Evolutionary conservation across 495 filamentous ascomycete species (phyloP).

Genomic region (Penicillium riverlandense): DNA sequence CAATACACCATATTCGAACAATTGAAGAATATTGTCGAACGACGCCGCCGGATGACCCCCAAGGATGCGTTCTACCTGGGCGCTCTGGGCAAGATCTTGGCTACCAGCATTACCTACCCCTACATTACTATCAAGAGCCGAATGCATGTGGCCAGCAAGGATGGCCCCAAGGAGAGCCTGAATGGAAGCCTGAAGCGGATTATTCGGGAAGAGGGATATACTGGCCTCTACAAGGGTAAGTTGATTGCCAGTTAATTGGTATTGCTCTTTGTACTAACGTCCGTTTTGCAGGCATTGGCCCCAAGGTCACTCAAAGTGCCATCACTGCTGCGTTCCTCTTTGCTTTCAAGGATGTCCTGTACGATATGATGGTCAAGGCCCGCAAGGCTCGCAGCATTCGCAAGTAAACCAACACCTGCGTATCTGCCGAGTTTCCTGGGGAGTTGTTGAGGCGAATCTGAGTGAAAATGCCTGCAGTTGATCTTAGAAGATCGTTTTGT

Average conservation of each 20-base stretch:
- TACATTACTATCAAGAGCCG: slow-evolving; percentile 97
- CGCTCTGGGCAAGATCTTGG: slow-evolving; percentile 87
- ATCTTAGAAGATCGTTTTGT: too few species aligned
- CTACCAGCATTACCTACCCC: slow-evolving; percentile 90
- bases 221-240: slow-evolving; percentile 84
- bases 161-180: slow-evolving; percentile 63
- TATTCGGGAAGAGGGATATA: slow-evolving; percentile 78
- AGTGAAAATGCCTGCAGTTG: too few species aligned
- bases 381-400: slow-evolving; percentile 38
- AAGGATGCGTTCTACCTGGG: slow-evolving; percentile 85
- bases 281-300: slow-evolving; percentile 62
- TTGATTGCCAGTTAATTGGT: neutral
- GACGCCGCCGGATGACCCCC: slow-evolving; percentile 63
- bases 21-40: slow-evolving; percentile 72
- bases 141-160: slow-evolving; percentile 81
- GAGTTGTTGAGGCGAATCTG: too few species aligned
- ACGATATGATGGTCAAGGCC: slow-evolving; percentile 51
- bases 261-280: slow-evolving; percentile 7
- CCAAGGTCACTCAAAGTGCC: slow-evolving; percentile 94
- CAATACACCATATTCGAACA: slow-evolving; percentile 99
- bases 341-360: slow-evolving; percentile 91
- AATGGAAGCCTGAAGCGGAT: slow-evolving; percentile 67
- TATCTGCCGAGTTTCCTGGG: too few species aligned
- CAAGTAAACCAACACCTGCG: slow-evolving; percentile 13
- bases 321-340: slow-evolving; percentile 95